Evolutionary conservation across 2,329 filamentous ascomycete species (phyloP).

Genomic region (Pezizomycotina sp.): DNA sequence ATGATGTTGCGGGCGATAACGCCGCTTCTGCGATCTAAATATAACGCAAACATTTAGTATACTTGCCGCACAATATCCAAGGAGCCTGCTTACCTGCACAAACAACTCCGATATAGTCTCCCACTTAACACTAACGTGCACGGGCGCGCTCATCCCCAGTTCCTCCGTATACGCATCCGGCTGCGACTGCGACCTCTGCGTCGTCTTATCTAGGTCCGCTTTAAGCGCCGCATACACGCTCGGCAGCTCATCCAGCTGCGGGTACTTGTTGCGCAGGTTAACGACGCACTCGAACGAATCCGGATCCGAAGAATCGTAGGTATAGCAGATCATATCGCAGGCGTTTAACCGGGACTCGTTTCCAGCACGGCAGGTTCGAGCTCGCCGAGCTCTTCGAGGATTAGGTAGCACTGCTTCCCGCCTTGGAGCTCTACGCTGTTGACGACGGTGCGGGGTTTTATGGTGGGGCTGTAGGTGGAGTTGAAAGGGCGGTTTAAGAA

Average conservation of each 20-base stretch:
- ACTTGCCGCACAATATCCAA: slow-evolving; percentile 1
- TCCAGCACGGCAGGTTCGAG: slow-evolving; percentile 89
- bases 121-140: slow-evolving; percentile 94
- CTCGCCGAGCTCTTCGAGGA: slow-evolving; percentile 86
- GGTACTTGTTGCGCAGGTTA: slow-evolving; percentile 57
- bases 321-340: slow-evolving; percentile 86
- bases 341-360: slow-evolving; percentile 79
- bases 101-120: slow-evolving; percentile 86
- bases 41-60: slow-evolving; percentile 21
- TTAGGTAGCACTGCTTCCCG: slow-evolving; percentile 92
- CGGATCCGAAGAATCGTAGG: slow-evolving; percentile 91
- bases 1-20: slow-evolving; percentile 72
- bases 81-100: slow-evolving; percentile 37
- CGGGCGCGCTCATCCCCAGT: slow-evolving; percentile 72
- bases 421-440: slow-evolving; percentile 93
- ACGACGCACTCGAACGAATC: slow-evolving; percentile 91
- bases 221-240: slow-evolving; percentile 87
- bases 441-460: slow-evolving; percentile 81
- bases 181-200: slow-evolving; percentile 78
- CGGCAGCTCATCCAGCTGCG: slow-evolving; percentile 74
- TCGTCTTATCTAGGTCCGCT: slow-evolving; percentile 88
- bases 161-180: slow-evolving; percentile 79
- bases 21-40: slow-evolving; percentile 81
- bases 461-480: slow-evolving; percentile 73
- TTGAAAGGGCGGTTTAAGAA: slow-evolving; percentile 83